These are phyloP conservation scores for Oryza punctata DNA, from an alignment of 176 grass and related monocot genomes.

Conservation along the genomic window DNA sequence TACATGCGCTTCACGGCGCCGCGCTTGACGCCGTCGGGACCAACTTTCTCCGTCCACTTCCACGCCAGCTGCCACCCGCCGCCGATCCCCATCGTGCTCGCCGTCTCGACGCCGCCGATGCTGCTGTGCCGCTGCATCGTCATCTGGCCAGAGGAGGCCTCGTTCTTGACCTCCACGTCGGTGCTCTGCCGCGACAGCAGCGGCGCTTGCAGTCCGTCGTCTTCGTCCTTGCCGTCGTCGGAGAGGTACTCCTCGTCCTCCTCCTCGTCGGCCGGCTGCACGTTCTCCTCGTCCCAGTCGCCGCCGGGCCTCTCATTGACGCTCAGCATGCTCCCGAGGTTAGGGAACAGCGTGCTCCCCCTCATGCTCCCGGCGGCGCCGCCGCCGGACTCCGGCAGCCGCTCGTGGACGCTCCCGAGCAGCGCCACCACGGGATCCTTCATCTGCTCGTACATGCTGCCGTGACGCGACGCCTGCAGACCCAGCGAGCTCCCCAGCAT, in stretches of 20 bases:
- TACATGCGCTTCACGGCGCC: conserved; percentile 79
- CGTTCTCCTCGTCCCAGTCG: conserved; percentile 61
- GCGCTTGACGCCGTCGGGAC: conserved; percentile 46
- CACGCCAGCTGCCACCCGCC: conserved; percentile 93
- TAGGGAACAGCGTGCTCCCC: conserved; percentile 70
- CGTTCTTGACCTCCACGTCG: not conserved
- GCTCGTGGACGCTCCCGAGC: conserved; percentile 82
- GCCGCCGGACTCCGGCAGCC: conserved; percentile 19
- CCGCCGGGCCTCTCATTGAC: conserved; percentile 38
- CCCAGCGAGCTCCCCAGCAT: conserved; percentile 45
- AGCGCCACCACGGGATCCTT: conserved; percentile 80
- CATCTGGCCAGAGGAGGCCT: not conserved
- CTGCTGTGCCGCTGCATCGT: conserved; percentile 45
- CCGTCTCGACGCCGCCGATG: conserved; percentile 40
- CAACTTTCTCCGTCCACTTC: conserved; percentile 67
- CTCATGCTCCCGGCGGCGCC: not conserved
- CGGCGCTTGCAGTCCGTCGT: not conserved
- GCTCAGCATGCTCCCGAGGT: conserved; percentile 84
- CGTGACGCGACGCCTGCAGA: conserved; percentile 38
- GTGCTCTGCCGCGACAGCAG: conserved; percentile 49
- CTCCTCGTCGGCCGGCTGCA: not conserved
- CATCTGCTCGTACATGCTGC: conserved; percentile 64
- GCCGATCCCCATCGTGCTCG: conserved; percentile 75
- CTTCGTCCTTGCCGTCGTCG: not conserved
- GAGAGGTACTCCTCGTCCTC: conserved; percentile 8